A percentile compares a stretch with the other conserved stretches of the same genome.
phyloP scores from a whole-genome alignment of 441 rosid genomes.

The Daphne laureola region DNA sequence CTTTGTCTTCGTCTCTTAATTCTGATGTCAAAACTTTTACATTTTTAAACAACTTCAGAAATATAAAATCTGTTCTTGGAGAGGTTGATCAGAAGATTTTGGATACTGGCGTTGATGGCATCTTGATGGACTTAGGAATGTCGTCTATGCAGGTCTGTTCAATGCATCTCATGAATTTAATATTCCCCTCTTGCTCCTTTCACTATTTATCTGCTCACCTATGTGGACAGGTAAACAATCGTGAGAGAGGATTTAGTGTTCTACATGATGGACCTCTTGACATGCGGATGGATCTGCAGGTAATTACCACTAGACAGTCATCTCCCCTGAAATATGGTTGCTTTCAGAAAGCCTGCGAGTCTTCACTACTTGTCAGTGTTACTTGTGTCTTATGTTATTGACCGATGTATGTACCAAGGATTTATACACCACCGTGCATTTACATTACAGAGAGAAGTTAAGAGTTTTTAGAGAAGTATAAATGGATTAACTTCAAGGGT shows the following conservation, averaged over 20 bases:
- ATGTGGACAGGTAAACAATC: slow-evolving; percentile 64
- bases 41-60: slow-evolving; percentile 51
- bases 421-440: too few species aligned
- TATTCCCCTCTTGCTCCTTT: background rate
- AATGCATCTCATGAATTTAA: background rate
- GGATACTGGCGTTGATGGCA: slow-evolving; percentile 63
- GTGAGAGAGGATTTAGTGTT: slow-evolving; percentile 81
- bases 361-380: too few species aligned
- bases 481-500: too few species aligned
- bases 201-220: background rate
- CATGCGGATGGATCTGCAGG: slow-evolving; percentile 98
- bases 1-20: slow-evolving; percentile 31
- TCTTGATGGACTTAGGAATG: slow-evolving; percentile 95
- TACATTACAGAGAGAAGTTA: too few species aligned
- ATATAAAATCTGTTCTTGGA: slow-evolving; percentile 40
- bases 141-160: slow-evolving; percentile 88
- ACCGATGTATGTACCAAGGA: too few species aligned
- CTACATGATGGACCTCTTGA: slow-evolving; percentile 90
- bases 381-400: too few species aligned
- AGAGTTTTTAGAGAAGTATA: too few species aligned
- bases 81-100: slow-evolving; percentile 37
- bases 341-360: too few species aligned
- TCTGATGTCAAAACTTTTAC: slow-evolving; percentile 36
- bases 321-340: too few species aligned
- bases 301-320: slow-evolving; percentile 12